Base-by-base conservation (phyloP, 1,284 basidiomycete species). In the Cryptococcus sp. region DNA sequence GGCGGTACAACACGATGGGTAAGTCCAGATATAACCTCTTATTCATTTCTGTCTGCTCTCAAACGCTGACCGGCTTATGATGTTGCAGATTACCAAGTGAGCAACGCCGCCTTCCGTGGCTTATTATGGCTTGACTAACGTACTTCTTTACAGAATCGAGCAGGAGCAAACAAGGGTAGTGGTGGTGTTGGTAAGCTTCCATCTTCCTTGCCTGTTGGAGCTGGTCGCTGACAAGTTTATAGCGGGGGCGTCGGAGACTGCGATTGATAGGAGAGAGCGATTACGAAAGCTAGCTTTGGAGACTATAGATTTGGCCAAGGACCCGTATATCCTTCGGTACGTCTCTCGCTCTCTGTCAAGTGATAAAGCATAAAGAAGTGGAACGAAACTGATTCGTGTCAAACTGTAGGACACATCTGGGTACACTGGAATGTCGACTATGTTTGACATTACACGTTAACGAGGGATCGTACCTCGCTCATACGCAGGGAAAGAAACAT, bases 401-500 rank as follows among this genome's bases (percentile, higher is more conserved):
- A n/a, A 17, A 19, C 29, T 17, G 3, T 23, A 62, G 60, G 77
- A 99, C 98, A 79, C 96, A 99, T 78, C 84, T 99, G 57, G 84
- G 96, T 45, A 96, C 93, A 10, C 85, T 99, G 54, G 96, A 99
- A 84, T 99, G 96, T 80, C 90, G 95, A 68, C 85, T 99, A 40
- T 99, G 96, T 78, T 81, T 99, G 40, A 99, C 96, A 0, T 85
- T 99, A 6, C 96, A 99, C 80, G 97, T 96, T 23, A 99, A 99
- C 75, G 96, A 99, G 80, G 96, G 96, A 25, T 97, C 93, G 20
- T 99, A 99, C 78, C 88, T 99, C 48, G 95, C 96, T 0, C 96
- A 99, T 70, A 99, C 96, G 0, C 96, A 99, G 81, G 96, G 96
- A 29, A 99, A 99, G 81, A 99, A 99, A 78, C 96, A 99, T 74